These are phyloP conservation scores for Xylona heveae DNA, from an alignment of 495 filamentous ascomycete genomes.

Conservation along the genomic window DNA sequence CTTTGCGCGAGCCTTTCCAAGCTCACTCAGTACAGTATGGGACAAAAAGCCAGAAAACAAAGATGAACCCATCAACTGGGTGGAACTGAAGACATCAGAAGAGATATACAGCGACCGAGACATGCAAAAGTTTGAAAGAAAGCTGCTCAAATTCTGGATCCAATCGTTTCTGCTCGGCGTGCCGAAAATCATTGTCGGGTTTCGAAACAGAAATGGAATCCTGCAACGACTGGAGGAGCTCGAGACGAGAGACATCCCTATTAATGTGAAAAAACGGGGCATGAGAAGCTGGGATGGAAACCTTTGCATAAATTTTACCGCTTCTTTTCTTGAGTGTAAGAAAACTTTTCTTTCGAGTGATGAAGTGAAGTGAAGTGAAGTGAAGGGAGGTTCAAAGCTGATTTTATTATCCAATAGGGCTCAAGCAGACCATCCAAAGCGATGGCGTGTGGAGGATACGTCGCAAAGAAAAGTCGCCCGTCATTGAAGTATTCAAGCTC, in stretches of 20 bases:
- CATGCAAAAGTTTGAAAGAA: constrained; percentile 58
- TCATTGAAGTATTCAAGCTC: constrained; percentile 49
- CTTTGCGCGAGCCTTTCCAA: too few species aligned
- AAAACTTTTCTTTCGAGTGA: neutral
- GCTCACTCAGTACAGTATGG: constrained; percentile 37
- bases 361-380: neutral
- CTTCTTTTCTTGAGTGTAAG: constrained; percentile 52
- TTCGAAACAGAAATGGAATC: constrained; percentile 52
- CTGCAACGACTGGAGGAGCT: constrained; percentile 51
- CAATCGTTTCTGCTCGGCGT: constrained; percentile 91
- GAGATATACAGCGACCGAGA: constrained; percentile 42
- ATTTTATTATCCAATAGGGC: constrained; percentile 22
- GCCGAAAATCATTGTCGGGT: constrained; percentile 78
- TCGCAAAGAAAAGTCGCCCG: constrained; percentile 27
- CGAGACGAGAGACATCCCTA: constrained; percentile 55
- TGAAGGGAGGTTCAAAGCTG: neutral
- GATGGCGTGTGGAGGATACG: constrained; percentile 71
- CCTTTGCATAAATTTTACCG: constrained; percentile 74
- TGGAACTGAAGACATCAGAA: constrained; percentile 84
- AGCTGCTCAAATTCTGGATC: constrained; percentile 87
- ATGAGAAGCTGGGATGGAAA: constrained; percentile 67
- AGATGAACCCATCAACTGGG: constrained; percentile 59
- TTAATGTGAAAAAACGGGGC: constrained; percentile 40
- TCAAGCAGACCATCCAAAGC: constrained; percentile 39
- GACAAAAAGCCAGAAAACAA: constrained; percentile 48